Evolutionary conservation across 371 early-diverging fungal genomes (phyloP).

Genomic region (Apophysomyces ossiformis): DNA sequence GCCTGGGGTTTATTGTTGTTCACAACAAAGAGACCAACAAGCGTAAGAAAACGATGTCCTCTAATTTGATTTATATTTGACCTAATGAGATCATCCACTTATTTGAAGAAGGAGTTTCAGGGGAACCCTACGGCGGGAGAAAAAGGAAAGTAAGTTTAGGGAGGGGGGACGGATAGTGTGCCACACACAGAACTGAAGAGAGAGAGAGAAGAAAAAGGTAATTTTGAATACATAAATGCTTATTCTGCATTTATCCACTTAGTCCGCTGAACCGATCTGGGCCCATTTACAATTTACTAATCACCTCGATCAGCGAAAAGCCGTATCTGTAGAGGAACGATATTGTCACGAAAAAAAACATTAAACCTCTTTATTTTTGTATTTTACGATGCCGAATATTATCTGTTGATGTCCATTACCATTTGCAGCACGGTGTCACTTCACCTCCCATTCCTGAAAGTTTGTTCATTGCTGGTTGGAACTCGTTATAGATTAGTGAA

Average conservation of each 20-base stretch:
- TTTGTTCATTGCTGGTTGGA: too few species aligned
- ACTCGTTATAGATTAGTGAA: too few species aligned
- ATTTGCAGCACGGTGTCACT: too few species aligned
- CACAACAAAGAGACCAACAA: conserved; percentile 2
- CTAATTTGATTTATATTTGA: conserved; percentile 4
- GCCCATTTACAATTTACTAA: neutral
- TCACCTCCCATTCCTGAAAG: too few species aligned
- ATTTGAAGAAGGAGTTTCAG: conserved; percentile 9
- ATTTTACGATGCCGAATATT: too few species aligned
- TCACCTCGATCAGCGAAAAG: neutral
- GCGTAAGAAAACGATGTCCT: neutral
- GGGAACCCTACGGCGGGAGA: conserved; percentile 8
- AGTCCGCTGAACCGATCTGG: conserved; percentile 4
- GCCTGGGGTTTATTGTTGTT: neutral
- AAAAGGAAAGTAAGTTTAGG: conserved; percentile 7
- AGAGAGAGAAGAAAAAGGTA: too few species aligned
- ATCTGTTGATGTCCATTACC: too few species aligned
- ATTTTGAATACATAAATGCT: too few species aligned
- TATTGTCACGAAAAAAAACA: neutral
- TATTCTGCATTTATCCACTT: too few species aligned
- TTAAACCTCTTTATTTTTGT: too few species aligned
- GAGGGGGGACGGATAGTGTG: neutral
- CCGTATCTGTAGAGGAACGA: neutral
- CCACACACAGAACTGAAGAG: too few species aligned
- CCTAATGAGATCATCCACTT: conserved; percentile 11